Conservation (phyloP, 1,139 yeast species). For the Zygosaccharomyces pseudobailii region DNA sequence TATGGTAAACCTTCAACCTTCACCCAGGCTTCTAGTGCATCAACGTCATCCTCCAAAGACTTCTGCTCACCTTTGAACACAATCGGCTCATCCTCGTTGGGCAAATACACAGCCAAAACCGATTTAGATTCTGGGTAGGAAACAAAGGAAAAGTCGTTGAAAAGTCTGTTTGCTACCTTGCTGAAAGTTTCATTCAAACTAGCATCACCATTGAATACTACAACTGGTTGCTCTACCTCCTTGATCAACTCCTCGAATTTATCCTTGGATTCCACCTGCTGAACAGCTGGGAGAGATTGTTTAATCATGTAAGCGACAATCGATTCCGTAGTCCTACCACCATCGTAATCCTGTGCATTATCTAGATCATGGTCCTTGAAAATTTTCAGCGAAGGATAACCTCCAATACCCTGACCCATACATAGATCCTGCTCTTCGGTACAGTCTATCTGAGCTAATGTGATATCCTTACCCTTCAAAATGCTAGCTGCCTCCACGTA, state of each 20-base stretch:
- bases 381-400: conserved; percentile 89
- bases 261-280: conserved; percentile 44
- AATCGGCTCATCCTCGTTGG: conserved; percentile 37
- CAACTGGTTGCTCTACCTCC: conserved; percentile 44
- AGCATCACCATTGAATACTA: conserved; percentile 25
- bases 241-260: conserved; percentile 48
- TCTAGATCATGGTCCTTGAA: conserved; percentile 57
- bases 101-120: conserved; percentile 12
- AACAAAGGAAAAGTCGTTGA: conserved; percentile 19
- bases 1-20: conserved; percentile 71
- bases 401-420: conserved; percentile 66
- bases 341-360: conserved; percentile 59
- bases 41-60: conserved; percentile 31
- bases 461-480: conserved; percentile 60
- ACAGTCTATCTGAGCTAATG: conserved; percentile 90
- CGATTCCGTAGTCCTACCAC: conserved; percentile 77
- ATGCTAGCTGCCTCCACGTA: conserved; percentile 78
- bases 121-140: conserved; percentile 12
- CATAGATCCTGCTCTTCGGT: conserved; percentile 82
- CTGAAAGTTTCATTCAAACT: conserved; percentile 25
- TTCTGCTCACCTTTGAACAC: conserved; percentile 37
- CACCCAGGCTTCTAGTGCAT: conserved; percentile 50
- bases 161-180: conserved; percentile 24
- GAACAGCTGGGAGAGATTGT: conserved; percentile 79
- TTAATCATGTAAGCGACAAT: conserved; percentile 77